Evolutionary conservation across 345 rosid species (phyloP), one percentile per base, ranked within the genome.

Genomic region (Ceriops tagal): DNA sequence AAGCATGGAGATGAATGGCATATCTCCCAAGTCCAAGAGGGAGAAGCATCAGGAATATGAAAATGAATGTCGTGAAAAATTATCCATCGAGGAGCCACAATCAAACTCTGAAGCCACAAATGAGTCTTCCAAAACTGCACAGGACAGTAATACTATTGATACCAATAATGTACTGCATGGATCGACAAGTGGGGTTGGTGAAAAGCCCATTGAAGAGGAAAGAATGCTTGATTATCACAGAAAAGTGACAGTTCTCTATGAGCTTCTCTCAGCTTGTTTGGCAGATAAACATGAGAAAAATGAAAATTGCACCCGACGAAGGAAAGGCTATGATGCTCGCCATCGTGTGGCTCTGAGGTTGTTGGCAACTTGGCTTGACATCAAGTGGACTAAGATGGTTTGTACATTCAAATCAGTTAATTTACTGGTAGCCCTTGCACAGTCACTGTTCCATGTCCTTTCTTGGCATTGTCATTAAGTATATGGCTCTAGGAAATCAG

Each of bases 301-400:
- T 66, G 86, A 83, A 64, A 88, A 83, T 69, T 71, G 74, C 71
- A 70, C 82, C 27, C 81, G 82, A 18, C 79, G 62, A 70, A 92
- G 96, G 77, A 89, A 85, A 53, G 96, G 97, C 68, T 95, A 91
- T 85, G 99, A 95, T 84, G 92, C 97, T 71, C 86, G 97, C 20
- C 99, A 95, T 73, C 96, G 97, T 6, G 88, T 84, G 75, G 91
- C 96, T 75, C 71, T 89, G 71, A 89, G 97, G 16, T 82, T 89
- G 77, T 81, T 93, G 71, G 84, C 96, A 31, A 81, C 93, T 62
- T 93, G 99, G 97, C 83, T 93, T 65, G 86, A 93, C 74, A 69
- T 93, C 77, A 80, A 84, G 80, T 91, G 96, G 96, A 83, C 76
- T 56, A 83, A 83, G 85, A 86, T 93, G 97, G 99, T 95, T 31